Evolutionary conservation across 202 grass and related monocot genomes (phyloP).

Genomic region (Elaeis oleifera): DNA sequence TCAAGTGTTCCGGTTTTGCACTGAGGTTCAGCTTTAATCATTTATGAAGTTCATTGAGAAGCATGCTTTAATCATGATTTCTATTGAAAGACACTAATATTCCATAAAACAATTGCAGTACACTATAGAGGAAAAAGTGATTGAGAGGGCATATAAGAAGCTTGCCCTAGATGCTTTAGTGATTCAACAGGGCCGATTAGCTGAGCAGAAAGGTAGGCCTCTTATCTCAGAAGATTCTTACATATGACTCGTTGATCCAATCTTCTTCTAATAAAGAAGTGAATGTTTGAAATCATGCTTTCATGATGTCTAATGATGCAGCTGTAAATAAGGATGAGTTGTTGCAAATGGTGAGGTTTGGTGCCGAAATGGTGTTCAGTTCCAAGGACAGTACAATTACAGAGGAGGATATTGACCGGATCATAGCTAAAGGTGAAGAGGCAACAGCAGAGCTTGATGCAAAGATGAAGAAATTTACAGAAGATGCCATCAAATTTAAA

Average conservation of each 20-base stretch:
- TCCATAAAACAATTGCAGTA: conserved; percentile 43
- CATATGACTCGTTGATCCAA: background rate
- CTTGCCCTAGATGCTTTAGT: conserved; percentile 98
- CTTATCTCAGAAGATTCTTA: conserved; percentile 2
- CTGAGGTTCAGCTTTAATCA: conserved; percentile 54
- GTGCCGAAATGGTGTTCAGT: conserved; percentile 99
- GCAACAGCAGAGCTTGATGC: conserved; percentile 92
- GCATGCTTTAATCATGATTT: too few relatives aligned
- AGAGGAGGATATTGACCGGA: conserved; percentile 96
- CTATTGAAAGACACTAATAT: too few relatives aligned
- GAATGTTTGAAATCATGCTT: conserved; percentile 16
- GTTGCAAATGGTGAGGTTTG: conserved; percentile 97
- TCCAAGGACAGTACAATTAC: conserved; percentile 97
- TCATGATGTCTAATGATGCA: conserved; percentile 31
- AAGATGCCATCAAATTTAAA: conserved; percentile 99
- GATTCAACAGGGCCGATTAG: conserved; percentile 91
- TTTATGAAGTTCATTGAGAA: background rate
- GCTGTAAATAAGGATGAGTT: conserved; percentile 99
- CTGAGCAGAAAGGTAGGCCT: conserved; percentile 79
- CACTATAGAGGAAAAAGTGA: conserved; percentile 97
- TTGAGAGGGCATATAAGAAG: conserved; percentile 98
- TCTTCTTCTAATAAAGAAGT: background rate
- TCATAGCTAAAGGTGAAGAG: conserved; percentile 98
- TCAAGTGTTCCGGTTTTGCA: conserved; percentile 98
- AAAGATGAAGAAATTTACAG: conserved; percentile 99